These are phyloP conservation scores for Silybum marianum DNA, from an alignment of 129 eudicot genomes.

Conservation along the genomic window DNA sequence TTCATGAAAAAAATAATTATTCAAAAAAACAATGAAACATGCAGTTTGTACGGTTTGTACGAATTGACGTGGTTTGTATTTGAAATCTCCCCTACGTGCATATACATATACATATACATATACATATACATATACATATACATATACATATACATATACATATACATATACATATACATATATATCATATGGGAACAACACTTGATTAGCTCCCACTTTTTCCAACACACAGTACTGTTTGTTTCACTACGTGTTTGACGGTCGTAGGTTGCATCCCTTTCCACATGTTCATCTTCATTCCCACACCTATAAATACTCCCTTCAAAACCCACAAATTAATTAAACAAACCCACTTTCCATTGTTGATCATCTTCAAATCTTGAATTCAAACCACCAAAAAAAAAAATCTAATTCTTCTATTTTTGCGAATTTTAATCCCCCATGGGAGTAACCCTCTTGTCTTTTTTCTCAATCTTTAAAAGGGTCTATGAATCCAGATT, in stretches of 20 bases:
- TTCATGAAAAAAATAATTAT: too few species aligned
- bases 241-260: slow-evolving; percentile 34
- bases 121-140: too few species aligned
- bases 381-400: neutral
- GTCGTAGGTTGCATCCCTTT: slow-evolving; percentile 22
- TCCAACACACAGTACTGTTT: slow-evolving; percentile 28
- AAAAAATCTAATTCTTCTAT: too few species aligned
- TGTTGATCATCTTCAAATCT: neutral
- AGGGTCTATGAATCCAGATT: slow-evolving; percentile 18
- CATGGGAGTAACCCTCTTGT: slow-evolving; percentile 24
- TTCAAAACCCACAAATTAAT: slow-evolving; percentile 5
- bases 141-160: neutral
- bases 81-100: too few species aligned
- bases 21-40: too few species aligned
- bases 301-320: slow-evolving; percentile 16
- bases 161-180: too few species aligned
- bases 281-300: slow-evolving; percentile 30
- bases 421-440: neutral
- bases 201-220: slow-evolving; percentile 6
- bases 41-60: too few species aligned
- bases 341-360: neutral
- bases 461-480: slow-evolving; percentile 15
- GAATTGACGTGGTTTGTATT: too few species aligned
- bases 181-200: slow-evolving; percentile 8
- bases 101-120: too few species aligned